These are phyloP conservation scores for Candida albicans DNA, from an alignment of 1,139 yeast genomes.

Conservation along the genomic window DNA sequence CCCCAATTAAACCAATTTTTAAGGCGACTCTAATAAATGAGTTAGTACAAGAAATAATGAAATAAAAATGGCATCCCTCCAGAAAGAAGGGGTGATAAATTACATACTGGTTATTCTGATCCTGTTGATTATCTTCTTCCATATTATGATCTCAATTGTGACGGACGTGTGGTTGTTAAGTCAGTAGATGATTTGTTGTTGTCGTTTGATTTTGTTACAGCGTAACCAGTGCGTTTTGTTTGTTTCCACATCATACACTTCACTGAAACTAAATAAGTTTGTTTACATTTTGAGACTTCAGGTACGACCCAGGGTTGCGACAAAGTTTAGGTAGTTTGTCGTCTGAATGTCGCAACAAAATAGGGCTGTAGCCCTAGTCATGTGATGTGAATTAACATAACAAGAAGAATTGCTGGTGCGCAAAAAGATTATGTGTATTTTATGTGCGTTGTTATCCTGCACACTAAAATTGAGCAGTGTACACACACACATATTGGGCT, in stretches of 20 bases:
- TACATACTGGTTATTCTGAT: slow-evolving; percentile 43
- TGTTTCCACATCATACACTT: not conserved
- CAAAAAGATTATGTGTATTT: not conserved
- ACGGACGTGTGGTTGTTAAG: not conserved
- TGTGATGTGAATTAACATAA: not conserved
- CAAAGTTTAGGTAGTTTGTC: not conserved
- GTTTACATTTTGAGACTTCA: slow-evolving; percentile 9
- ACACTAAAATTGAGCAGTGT: not conserved
- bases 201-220: not conserved
- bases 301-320: slow-evolving; percentile 4
- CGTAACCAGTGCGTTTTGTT: not conserved
- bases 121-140: slow-evolving; percentile 11
- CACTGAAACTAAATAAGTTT: not conserved
- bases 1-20: slow-evolving; percentile 93
- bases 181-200: slow-evolving; percentile 1
- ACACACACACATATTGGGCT: not conserved
- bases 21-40: slow-evolving; percentile 58
- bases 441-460: not conserved
- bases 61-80: too few species aligned
- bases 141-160: slow-evolving; percentile 2
- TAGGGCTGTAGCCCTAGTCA: slow-evolving; percentile 7
- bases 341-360: slow-evolving; percentile 1
- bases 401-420: not conserved
- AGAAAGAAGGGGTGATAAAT: too few species aligned
- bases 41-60: slow-evolving; percentile 6